These are phyloP conservation scores for Fonsecaea erecta DNA, from an alignment of 2,329 filamentous ascomycete genomes.

Conservation along the genomic window DNA sequence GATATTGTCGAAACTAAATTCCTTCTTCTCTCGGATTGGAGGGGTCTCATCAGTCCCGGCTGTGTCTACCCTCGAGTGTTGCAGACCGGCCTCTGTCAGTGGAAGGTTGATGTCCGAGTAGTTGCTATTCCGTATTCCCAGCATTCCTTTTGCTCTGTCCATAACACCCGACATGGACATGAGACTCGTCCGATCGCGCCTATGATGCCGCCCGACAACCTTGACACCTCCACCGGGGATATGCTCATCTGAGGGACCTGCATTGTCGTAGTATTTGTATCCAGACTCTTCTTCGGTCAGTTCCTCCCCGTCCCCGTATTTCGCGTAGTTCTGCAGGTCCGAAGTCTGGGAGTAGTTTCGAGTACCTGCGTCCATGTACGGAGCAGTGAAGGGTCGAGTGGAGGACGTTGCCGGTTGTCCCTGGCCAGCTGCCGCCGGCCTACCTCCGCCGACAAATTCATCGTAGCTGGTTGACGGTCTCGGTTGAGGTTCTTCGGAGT, in stretches of 20 bases:
- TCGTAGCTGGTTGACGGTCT: slow-evolving; percentile 93
- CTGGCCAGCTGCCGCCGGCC: slow-evolving; percentile 35
- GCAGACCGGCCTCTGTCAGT: slow-evolving; percentile 74
- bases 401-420: slow-evolving; percentile 43
- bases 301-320: slow-evolving; percentile 89
- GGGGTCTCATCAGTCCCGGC: slow-evolving; percentile 48
- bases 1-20: slow-evolving; percentile 75
- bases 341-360: slow-evolving; percentile 74
- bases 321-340: slow-evolving; percentile 82
- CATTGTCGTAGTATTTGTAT: slow-evolving; percentile 73
- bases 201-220: slow-evolving; percentile 31
- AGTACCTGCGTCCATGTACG: slow-evolving; percentile 43
- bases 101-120: slow-evolving; percentile 99
- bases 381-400: slow-evolving; percentile 41
- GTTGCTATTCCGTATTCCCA: slow-evolving; percentile 77
- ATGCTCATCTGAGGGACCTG: slow-evolving; percentile 63
- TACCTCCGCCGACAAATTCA: slow-evolving; percentile 76
- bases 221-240: slow-evolving; percentile 48
- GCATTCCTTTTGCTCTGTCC: slow-evolving; percentile 83
- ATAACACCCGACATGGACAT: slow-evolving; percentile 82
- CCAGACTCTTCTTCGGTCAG: slow-evolving; percentile 76
- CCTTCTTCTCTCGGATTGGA: slow-evolving; percentile 58
- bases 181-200: slow-evolving; percentile 81
- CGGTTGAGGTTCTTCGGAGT: slow-evolving; percentile 64
- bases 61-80: slow-evolving; percentile 54